These are phyloP conservation scores for Thelonectria discophora DNA, from an alignment of 2,329 filamentous ascomycete genomes.

Conservation along the genomic window DNA sequence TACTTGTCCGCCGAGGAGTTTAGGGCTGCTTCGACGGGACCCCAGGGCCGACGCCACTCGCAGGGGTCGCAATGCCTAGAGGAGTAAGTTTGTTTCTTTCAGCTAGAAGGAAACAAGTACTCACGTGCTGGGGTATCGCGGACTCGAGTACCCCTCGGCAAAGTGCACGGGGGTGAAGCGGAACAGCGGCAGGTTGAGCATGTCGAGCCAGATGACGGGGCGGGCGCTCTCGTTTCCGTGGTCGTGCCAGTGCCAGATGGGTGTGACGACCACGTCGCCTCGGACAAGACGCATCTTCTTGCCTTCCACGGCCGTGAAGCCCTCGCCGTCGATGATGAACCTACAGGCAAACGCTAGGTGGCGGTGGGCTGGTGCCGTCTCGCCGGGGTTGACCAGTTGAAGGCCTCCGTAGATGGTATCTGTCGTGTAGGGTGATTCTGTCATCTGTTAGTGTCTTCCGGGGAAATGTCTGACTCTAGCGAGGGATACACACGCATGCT, in stretches of 20 bases:
- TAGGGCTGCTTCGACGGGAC: slow-evolving; percentile 50
- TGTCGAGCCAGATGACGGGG: slow-evolving; percentile 67
- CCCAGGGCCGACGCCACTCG: slow-evolving; percentile 56
- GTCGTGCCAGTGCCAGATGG: slow-evolving; percentile 68
- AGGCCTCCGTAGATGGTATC: slow-evolving; percentile 66
- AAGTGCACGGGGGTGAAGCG: slow-evolving; percentile 62
- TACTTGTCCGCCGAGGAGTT: slow-evolving; percentile 44
- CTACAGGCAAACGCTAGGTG: slow-evolving; percentile 65
- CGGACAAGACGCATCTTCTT: slow-evolving; percentile 59
- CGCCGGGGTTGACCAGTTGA: slow-evolving; percentile 65
- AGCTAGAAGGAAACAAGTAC: not conserved
- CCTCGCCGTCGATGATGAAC: slow-evolving; percentile 66
- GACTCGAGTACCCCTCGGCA: slow-evolving; percentile 58
- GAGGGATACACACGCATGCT: slow-evolving; percentile 54
- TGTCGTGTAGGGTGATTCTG: slow-evolving; percentile 57
- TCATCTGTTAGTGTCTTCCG: too few relatives aligned
- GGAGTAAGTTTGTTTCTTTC: slow-evolving; percentile 3
- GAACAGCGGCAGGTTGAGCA: slow-evolving; percentile 62
- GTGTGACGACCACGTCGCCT: slow-evolving; percentile 66
- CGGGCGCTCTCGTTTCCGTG: slow-evolving; percentile 65
- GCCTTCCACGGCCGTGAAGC: slow-evolving; percentile 67
- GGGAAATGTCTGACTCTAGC: too few relatives aligned
- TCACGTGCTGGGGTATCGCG: slow-evolving; percentile 58
- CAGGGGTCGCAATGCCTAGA: slow-evolving; percentile 45
- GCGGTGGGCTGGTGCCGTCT: slow-evolving; percentile 63